phyloP scores from a whole-genome alignment of 768 basidiomycete species.

The Russula ochroleuca region DNA sequence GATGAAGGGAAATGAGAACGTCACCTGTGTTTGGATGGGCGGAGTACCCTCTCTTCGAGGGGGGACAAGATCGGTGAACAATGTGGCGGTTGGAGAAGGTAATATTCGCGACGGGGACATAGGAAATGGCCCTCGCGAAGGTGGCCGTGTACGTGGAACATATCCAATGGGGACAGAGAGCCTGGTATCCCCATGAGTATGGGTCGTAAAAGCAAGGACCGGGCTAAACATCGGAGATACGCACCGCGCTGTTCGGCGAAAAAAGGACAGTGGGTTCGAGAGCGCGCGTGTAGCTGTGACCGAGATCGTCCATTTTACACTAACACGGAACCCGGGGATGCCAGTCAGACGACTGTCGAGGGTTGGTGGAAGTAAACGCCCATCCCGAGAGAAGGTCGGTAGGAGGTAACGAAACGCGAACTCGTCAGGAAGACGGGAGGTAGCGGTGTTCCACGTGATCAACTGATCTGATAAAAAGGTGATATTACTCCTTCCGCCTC shows the following conservation, averaged over 20 bases:
- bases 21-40: conserved; percentile 21
- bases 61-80: conserved; percentile 18
- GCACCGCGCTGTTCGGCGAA: conserved; percentile 13
- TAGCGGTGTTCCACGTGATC: conserved; percentile 11
- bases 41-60: background rate
- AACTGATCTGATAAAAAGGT: conserved; percentile 11
- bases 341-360: conserved; percentile 20
- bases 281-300: conserved; percentile 12
- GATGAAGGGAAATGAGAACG: background rate
- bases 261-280: conserved; percentile 1
- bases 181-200: background rate
- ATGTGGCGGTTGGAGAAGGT: background rate
- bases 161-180: conserved; percentile 21
- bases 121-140: conserved; percentile 13
- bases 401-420: conserved; percentile 13
- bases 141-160: conserved; percentile 21
- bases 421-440: conserved; percentile 4
- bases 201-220: background rate
- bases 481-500: conserved; percentile 5
- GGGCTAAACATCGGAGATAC: background rate
- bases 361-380: conserved; percentile 18
- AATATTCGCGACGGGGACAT: background rate
- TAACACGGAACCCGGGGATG: conserved; percentile 23
- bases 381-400: background rate
- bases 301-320: conserved; percentile 15